Evolutionary conservation across 345 rosid genomes (phyloP).

Genomic region (Lagerstroemia speciosa): DNA sequence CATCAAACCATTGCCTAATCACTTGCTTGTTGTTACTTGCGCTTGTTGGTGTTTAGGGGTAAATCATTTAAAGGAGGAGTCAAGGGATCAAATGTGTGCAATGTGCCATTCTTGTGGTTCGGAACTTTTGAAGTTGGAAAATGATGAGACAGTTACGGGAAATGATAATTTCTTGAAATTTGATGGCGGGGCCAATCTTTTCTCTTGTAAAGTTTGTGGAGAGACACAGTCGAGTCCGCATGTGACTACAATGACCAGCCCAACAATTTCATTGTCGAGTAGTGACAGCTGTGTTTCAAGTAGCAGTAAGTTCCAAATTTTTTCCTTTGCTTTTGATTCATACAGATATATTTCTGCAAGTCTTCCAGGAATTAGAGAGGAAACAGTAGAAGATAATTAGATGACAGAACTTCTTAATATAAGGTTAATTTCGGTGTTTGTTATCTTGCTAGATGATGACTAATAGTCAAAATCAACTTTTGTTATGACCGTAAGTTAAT

Average conservation of each 20-base stretch:
- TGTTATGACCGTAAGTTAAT: not conserved
- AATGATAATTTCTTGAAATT: constrained; percentile 19
- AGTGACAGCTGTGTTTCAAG: constrained; percentile 59
- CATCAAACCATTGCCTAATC: not conserved
- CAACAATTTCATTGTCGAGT: constrained; percentile 48
- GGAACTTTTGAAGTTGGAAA: constrained; percentile 13
- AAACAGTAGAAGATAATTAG: not conserved
- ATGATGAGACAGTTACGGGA: constrained; percentile 24
- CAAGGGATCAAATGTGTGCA: constrained; percentile 25
- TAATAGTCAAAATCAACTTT: not conserved
- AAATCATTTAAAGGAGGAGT: constrained; percentile 6
- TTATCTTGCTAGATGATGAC: not conserved
- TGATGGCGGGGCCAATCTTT: constrained; percentile 20
- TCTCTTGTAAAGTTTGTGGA: constrained; percentile 42
- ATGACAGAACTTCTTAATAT: not conserved
- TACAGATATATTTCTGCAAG: not conserved
- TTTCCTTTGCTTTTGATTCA: not conserved
- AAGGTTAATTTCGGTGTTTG: not conserved
- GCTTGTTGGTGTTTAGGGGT: not conserved
- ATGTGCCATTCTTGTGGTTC: constrained; percentile 46
- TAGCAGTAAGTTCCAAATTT: constrained; percentile 37
- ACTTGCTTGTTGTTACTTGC: not conserved
- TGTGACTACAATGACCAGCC: constrained; percentile 42
- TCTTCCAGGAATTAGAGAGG: not conserved
- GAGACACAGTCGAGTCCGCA: constrained; percentile 31